Percentiles rank a stretch among this genome's conserved stretches.
These are phyloP conservation scores for Epithemia pelagica DNA, from an alignment of 108 stramenopile species.

Conservation along the genomic window DNA sequence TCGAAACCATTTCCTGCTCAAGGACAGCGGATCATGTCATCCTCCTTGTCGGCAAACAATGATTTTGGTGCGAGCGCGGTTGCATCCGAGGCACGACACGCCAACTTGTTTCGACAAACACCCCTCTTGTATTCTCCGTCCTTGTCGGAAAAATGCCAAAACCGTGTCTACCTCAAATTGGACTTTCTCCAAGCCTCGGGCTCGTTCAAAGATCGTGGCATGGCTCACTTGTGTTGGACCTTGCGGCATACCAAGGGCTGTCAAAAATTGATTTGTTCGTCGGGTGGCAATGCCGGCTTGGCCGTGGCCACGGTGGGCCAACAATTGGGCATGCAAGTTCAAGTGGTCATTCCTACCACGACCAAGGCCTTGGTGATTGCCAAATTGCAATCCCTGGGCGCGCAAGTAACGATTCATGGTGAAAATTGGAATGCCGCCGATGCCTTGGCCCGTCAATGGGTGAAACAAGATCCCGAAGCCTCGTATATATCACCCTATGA, in stretches of 20 bases:
- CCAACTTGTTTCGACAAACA: constrained; percentile 20
- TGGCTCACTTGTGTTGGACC: constrained; percentile 64
- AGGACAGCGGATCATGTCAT: too few relatives aligned
- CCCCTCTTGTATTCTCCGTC: constrained; percentile 55
- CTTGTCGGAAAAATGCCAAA: constrained; percentile 33
- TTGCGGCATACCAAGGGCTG: constrained; percentile 28
- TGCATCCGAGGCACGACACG: neutral
- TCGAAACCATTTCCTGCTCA: too few relatives aligned
- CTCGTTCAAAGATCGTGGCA: constrained; percentile 76
- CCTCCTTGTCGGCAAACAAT: neutral
- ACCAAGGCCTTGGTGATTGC: constrained; percentile 78
- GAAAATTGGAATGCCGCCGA: constrained; percentile 90
- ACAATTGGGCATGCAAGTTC: constrained; percentile 47
- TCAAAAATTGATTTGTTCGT: constrained; percentile 45
- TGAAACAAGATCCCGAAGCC: constrained; percentile 18
- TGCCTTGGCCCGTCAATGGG: constrained; percentile 45
- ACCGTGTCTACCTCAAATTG: constrained; percentile 70
- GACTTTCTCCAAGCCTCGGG: constrained; percentile 65
- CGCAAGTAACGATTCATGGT: constrained; percentile 75
- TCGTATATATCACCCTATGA: constrained; percentile 81
- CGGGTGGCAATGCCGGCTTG: constrained; percentile 76
- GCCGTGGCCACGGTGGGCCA: constrained; percentile 71
- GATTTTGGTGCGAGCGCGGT: neutral
- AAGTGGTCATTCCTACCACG: constrained; percentile 79
- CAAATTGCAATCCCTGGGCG: constrained; percentile 71